Evolutionary conservation across 2,329 filamentous ascomycete genomes (phyloP), one percentile per base, ranked within the genome.

Genomic region (Cryphonectria radicalis): DNA sequence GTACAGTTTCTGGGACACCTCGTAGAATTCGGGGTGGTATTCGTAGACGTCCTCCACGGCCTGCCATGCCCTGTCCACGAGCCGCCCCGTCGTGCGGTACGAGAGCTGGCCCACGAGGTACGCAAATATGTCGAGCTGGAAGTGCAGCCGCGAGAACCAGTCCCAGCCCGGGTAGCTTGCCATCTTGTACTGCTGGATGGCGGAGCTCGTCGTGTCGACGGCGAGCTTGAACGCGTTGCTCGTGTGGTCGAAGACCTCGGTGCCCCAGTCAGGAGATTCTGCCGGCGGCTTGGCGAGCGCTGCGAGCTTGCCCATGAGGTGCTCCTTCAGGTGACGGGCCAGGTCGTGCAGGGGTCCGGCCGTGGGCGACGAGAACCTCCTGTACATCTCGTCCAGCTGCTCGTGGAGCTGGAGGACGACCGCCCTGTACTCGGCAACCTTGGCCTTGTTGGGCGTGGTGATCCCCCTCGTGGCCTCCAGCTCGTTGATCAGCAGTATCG

Each of bases 201-300:
- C 84, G 73, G 86, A 82, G 74, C 88, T 85, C 25, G 84, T 81
- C 40, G 83, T 80, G 59, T 83, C 81, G 32, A 90, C 75, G 1
- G 87, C 82, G 19, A 89, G 80, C 75, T 86, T 86, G 81, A 90
- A 89, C 10, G 89, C 78, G 68, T 87, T 86, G 75, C 89, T 87
- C 63, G 84, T 83, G 28, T 82, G 78, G 28, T 81, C 82, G 46
- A 82, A 81, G 11, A 87, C 82, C 74, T 89, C 87, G 1, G 81
- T 83, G 11, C 83, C 83, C 79, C 82, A 86, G 74, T 87, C 85
- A 0, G 84, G 81, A 60, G 84, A 83, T 28, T 85, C 81, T 53
- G 79, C 80, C 73, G 85, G 80, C 0, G 86, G 85, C 7, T 82
- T 79, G 62, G 87, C 77, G 67, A 89, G 79, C 64, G 85, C 82